These are phyloP conservation scores for Nothophytophthora sp. DNA, from an alignment of 352 stramenopile genomes.

Conservation along the genomic window DNA sequence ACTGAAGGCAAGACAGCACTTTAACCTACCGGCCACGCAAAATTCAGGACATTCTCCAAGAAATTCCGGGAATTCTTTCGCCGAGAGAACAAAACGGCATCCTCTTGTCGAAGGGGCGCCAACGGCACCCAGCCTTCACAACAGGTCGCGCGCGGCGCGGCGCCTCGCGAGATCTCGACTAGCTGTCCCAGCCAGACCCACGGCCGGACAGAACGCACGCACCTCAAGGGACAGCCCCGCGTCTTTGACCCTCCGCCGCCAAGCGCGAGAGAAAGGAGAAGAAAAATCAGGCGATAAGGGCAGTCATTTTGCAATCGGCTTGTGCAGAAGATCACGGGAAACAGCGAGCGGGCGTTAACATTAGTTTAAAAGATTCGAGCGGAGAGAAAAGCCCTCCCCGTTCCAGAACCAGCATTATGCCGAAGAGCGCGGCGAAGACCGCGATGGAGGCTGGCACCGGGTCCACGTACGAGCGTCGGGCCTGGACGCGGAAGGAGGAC, in stretches of 20 bases:
- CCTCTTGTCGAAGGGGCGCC: slow-evolving; percentile 22
- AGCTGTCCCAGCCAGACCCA: slow-evolving; percentile 17
- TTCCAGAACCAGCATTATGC: slow-evolving; percentile 29
- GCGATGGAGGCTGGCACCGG: slow-evolving; percentile 35
- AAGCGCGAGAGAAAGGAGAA: too few species aligned
- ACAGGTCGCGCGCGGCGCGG: too few species aligned
- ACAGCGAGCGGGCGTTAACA: too few species aligned
- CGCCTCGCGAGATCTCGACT: too few species aligned
- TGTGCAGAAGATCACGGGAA: too few species aligned
- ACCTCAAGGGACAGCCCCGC: slow-evolving; percentile 8
- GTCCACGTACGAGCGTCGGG: slow-evolving; percentile 80
- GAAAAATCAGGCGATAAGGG: too few species aligned
- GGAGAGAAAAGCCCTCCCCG: background rate
- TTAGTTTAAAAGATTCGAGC: slow-evolving; percentile 33
- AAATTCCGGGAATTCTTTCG: too few species aligned
- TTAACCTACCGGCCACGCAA: too few species aligned
- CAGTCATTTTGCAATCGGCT: too few species aligned
- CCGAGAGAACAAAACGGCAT: too few species aligned
- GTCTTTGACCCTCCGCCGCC: slow-evolving; percentile 8
- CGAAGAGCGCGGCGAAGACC: slow-evolving; percentile 53
- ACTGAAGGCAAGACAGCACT: too few species aligned
- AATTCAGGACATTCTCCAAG: slow-evolving; percentile 4
- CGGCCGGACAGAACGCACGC: slow-evolving; percentile 10
- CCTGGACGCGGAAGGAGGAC: slow-evolving; percentile 87
- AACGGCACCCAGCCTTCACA: too few species aligned